These are phyloP conservation scores for Pythium vanterpoolii DNA, from an alignment of 352 stramenopile genomes.

Conservation along the genomic window DNA sequence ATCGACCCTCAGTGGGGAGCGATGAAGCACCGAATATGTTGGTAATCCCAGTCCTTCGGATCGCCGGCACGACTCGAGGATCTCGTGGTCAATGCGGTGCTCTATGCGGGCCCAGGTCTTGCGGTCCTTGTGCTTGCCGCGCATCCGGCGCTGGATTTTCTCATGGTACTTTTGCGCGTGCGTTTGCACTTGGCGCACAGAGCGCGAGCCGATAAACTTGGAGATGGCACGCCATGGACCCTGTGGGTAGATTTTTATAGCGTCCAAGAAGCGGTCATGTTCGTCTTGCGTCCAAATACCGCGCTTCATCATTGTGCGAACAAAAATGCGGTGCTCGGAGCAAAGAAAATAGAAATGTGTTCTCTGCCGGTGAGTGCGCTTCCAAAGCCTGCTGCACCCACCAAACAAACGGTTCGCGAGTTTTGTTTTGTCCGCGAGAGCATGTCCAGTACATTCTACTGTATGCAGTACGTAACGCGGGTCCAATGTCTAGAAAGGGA, in stretches of 20 bases:
- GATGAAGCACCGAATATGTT: conserved; percentile 2
- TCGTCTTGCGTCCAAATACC: conserved; percentile 28
- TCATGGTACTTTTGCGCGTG: conserved; percentile 27
- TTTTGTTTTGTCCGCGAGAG: conserved; percentile 2
- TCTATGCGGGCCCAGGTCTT: conserved; percentile 14
- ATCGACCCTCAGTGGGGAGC: not conserved
- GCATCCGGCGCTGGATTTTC: conserved; percentile 22
- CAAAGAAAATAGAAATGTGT: conserved; percentile 9
- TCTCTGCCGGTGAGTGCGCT: not conserved
- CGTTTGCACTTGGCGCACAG: conserved; percentile 21
- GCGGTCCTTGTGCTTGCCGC: conserved; percentile 16
- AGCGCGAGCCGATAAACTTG: conserved; percentile 18
- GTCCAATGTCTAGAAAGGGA: no score
- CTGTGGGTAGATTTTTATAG: conserved; percentile 25
- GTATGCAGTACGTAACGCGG: not conserved
- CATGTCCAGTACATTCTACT: not conserved
- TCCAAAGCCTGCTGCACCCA: not conserved
- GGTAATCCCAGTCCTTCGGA: conserved; percentile 4
- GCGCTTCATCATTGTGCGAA: conserved; percentile 12
- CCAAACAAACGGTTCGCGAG: conserved; percentile 1
- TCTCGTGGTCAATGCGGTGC: conserved; percentile 22
- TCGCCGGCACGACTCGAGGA: conserved; percentile 17
- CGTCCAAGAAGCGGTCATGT: conserved; percentile 28
- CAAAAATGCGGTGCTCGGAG: not conserved
- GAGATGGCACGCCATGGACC: conserved; percentile 19